phyloP scores from a whole-genome alignment of 352 stramenopile genomes.

The Phytopythium aichiense region DNA sequence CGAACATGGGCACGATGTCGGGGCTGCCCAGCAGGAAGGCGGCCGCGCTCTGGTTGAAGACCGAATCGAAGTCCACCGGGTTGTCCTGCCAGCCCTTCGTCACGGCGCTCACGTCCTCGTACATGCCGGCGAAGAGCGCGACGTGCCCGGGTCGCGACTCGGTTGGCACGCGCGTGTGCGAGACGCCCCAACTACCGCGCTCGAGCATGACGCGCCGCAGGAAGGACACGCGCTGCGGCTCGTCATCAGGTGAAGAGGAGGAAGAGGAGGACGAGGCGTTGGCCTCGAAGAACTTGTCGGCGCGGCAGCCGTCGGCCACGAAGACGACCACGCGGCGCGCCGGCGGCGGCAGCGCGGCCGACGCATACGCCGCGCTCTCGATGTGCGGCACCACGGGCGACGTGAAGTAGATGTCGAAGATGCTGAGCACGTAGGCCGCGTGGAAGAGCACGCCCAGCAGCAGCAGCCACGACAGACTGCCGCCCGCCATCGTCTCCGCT shows the following conservation, averaged over 20 bases:
- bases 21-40: conserved; percentile 77
- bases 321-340: conserved; percentile 76
- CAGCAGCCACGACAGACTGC: conserved; percentile 32
- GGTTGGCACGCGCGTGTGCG: conserved; percentile 83
- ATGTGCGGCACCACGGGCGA: conserved; percentile 74
- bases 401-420: conserved; percentile 91
- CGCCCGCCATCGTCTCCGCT: background rate
- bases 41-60: conserved; percentile 76
- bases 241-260: conserved; percentile 1
- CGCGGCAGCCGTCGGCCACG: conserved; percentile 78
- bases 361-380: conserved; percentile 38
- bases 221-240: conserved; percentile 50
- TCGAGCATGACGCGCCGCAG: conserved; percentile 51
- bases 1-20: conserved; percentile 87
- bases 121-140: conserved; percentile 85
- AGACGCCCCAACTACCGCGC: conserved; percentile 73
- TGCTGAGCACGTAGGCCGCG: conserved; percentile 81
- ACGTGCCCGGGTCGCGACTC: conserved; percentile 81
- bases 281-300: conserved; percentile 81
- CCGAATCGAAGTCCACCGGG: conserved; percentile 83
- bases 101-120: conserved; percentile 85
- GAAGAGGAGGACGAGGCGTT: conserved; percentile 14
- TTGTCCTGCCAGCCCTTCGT: conserved; percentile 88
- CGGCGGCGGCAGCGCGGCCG: conserved; percentile 22
- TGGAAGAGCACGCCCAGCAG: conserved; percentile 78